Evolutionary conservation across 768 basidiomycete genomes (phyloP).

Genomic region (Naganishia friedmannii): DNA sequence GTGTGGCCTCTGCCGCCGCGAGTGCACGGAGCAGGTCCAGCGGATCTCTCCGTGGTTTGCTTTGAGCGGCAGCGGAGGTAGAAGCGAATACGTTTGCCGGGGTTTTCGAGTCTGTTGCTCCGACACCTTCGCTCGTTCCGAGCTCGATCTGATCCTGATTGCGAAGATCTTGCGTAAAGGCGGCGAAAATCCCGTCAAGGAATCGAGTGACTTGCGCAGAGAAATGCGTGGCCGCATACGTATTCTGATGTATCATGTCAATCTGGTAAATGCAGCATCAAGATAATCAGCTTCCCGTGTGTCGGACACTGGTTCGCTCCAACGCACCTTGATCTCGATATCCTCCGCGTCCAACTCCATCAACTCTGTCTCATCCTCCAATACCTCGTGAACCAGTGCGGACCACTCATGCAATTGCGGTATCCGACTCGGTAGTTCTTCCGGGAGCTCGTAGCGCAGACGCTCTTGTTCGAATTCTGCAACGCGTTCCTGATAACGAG

Average conservation of each 20-base stretch:
- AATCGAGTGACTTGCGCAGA: conserved; percentile 44
- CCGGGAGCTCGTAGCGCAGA: conserved; percentile 29
- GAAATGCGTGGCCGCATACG: conserved; percentile 47
- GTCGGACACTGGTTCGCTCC: neutral
- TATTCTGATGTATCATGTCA: conserved; percentile 44
- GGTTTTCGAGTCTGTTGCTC: neutral
- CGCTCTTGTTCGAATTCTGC: conserved; percentile 12
- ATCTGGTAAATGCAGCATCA: conserved; percentile 34
- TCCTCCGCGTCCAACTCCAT: conserved; percentile 42
- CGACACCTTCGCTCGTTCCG: neutral
- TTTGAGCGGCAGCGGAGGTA: conserved; percentile 16
- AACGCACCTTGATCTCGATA: conserved; percentile 50
- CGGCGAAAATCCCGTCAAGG: conserved; percentile 50
- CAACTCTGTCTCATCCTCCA: conserved; percentile 40
- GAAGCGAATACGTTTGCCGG: conserved; percentile 33
- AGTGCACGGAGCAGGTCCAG: conserved; percentile 44
- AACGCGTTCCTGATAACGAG: conserved; percentile 29
- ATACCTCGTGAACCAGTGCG: conserved; percentile 48
- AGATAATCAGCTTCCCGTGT: neutral
- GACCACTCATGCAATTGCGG: conserved; percentile 50
- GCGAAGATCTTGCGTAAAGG: conserved; percentile 44
- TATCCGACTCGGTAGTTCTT: conserved; percentile 29
- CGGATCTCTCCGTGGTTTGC: conserved; percentile 35
- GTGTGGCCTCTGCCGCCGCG: conserved; percentile 40
- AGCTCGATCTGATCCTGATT: conserved; percentile 36